phyloP scores from a whole-genome alignment of 805 yeast genomes.

The Candida tallmaniae region DNA sequence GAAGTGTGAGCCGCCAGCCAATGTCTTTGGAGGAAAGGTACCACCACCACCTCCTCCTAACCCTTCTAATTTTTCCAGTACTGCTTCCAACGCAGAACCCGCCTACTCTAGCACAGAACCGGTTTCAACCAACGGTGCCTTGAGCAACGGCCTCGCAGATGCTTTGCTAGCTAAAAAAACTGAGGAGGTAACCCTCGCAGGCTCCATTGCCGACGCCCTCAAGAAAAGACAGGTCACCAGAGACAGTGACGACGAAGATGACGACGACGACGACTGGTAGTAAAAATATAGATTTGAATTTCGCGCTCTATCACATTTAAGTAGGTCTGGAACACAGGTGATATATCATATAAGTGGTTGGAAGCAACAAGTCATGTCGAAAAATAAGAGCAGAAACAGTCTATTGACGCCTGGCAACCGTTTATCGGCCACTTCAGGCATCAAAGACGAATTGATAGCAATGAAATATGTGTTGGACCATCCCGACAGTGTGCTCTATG shows the following conservation, averaged over 20 bases:
- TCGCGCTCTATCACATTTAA: neutral
- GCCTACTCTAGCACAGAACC: conserved; percentile 8
- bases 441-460: conserved; percentile 30
- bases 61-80: conserved; percentile 24
- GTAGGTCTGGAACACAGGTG: neutral
- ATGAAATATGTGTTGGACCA: conserved; percentile 33
- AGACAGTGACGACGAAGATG: conserved; percentile 65
- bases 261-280: conserved; percentile 47
- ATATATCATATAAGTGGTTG: no score
- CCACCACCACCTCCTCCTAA: conserved; percentile 25
- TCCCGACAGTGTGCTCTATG: conserved; percentile 31
- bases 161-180: conserved; percentile 62
- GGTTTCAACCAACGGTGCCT: conserved; percentile 17
- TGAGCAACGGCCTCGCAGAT: conserved; percentile 55
- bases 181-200: conserved; percentile 62
- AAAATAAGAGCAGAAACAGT: conserved; percentile 23
- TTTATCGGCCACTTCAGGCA: conserved; percentile 10
- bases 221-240: conserved; percentile 67
- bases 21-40: conserved; percentile 16
- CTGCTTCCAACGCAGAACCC: conserved; percentile 20
- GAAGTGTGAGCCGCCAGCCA: conserved; percentile 48
- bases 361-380: conserved; percentile 23
- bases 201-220: conserved; percentile 86
- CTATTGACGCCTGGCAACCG: conserved; percentile 20
- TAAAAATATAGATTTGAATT: neutral